Evolutionary conservation across 164 flowering plant genomes (phyloP).

Genomic region (Malania oleifera): DNA sequence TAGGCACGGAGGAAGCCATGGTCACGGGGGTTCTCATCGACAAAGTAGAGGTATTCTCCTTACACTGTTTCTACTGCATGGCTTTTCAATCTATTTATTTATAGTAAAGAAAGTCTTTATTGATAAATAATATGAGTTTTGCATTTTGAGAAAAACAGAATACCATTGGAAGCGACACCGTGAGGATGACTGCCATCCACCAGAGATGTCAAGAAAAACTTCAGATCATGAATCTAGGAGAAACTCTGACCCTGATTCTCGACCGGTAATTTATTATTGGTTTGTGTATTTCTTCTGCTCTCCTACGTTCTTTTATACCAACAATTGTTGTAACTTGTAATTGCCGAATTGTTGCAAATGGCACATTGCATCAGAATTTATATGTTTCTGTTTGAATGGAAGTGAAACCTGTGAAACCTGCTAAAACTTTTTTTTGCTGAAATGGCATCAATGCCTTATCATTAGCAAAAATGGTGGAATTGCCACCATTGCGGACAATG

Average conservation of each 20-base stretch:
- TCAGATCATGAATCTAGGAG: slow-evolving; percentile 53
- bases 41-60: slow-evolving; percentile 68
- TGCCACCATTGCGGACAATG: neutral
- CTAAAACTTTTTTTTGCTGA: no score
- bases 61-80: neutral
- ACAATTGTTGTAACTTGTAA: no score
- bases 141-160: slow-evolving; percentile 34
- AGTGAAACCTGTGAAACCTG: no score
- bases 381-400: no score
- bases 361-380: no score
- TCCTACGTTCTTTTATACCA: neutral
- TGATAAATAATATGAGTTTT: neutral
- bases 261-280: slow-evolving; percentile 61
- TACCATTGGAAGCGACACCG: slow-evolving; percentile 64
- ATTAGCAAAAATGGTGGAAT: neutral
- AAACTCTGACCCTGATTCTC: slow-evolving; percentile 64
- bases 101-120: neutral
- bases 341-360: neutral
- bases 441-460: no score
- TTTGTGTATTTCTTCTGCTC: neutral
- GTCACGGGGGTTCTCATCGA: slow-evolving; percentile 64
- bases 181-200: slow-evolving; percentile 72
- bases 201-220: slow-evolving; percentile 56
- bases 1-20: slow-evolving; percentile 70
- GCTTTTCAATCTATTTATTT: neutral